Percentiles rank a stretch among this genome's conserved stretches.
Evolutionary conservation across 2,329 filamentous ascomycete species (phyloP).

Genomic region (Zopfia rhizophila): DNA sequence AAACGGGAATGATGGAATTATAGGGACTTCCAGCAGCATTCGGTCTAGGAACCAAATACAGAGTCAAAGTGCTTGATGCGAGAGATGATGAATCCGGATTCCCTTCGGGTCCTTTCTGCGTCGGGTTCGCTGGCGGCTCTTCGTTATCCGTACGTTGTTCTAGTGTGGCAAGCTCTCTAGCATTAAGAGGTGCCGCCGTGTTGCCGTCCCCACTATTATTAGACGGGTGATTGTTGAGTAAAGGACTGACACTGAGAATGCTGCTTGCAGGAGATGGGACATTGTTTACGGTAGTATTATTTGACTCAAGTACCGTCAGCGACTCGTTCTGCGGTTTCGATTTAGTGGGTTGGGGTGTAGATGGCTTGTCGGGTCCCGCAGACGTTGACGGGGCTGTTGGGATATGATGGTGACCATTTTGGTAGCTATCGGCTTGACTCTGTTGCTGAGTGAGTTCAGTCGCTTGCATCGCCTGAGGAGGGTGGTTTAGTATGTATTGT

Average conservation of each 20-base stretch:
- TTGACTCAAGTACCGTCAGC: conserved; percentile 51
- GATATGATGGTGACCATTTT: too few species aligned
- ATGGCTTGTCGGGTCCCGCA: conserved; percentile 39
- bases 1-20: too few species aligned
- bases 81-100: too few species aligned
- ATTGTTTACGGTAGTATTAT: conserved; percentile 34
- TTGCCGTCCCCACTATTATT: conserved; percentile 35
- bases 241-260: conserved; percentile 68
- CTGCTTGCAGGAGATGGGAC: conserved; percentile 44
- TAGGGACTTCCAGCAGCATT: too few species aligned
- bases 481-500: conserved; percentile 49
- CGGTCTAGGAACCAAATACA: too few species aligned
- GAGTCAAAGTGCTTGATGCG: too few species aligned
- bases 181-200: too few species aligned
- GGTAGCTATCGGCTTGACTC: conserved; percentile 50
- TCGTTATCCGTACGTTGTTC: too few species aligned
- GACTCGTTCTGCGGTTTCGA: conserved; percentile 57
- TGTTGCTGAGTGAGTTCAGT: conserved; percentile 53
- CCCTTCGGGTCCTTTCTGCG: too few species aligned
- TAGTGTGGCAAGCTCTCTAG: too few species aligned
- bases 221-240: conserved; percentile 38
- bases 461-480: conserved; percentile 54
- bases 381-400: conserved; percentile 27
- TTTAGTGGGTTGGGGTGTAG: conserved; percentile 46
- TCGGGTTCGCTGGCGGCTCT: too few species aligned